These are phyloP conservation scores for Vitis riparia DNA, from an alignment of 164 flowering plant species.

Conservation along the genomic window DNA sequence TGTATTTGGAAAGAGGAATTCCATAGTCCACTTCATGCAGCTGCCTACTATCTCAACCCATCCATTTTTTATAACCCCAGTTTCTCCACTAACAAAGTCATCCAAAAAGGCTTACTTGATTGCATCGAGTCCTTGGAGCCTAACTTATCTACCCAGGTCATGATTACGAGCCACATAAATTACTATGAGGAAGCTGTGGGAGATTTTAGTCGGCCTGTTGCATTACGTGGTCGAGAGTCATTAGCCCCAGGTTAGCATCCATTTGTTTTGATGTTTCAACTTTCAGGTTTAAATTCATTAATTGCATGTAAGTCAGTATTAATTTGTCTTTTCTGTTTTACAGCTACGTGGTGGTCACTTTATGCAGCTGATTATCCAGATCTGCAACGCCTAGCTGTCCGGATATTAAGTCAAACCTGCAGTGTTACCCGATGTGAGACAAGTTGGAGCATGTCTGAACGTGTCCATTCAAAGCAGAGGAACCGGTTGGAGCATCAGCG, in stretches of 20 bases:
- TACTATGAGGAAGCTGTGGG: constrained; percentile 44
- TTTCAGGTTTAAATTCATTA: neutral
- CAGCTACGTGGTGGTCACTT: constrained; percentile 54
- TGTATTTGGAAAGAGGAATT: constrained; percentile 32
- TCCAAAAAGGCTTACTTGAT: constrained; percentile 46
- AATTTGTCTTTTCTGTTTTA: constrained; percentile 1
- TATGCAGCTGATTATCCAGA: constrained; percentile 41
- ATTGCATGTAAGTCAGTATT: neutral
- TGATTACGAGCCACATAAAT: constrained; percentile 32
- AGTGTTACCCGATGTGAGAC: constrained; percentile 17
- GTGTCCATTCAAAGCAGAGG: constrained; percentile 21
- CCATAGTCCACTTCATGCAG: constrained; percentile 48
- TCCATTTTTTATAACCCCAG: constrained; percentile 29
- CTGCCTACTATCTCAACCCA: constrained; percentile 48
- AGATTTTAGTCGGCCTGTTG: constrained; percentile 43
- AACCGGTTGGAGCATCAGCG: constrained; percentile 35
- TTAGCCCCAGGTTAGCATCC: constrained; percentile 36
- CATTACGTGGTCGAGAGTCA: constrained; percentile 37
- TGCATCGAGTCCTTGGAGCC: constrained; percentile 47
- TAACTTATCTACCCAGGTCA: constrained; percentile 32
- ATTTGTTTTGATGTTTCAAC: constrained; percentile 1
- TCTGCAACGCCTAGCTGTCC: constrained; percentile 37
- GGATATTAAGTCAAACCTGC: constrained; percentile 42
- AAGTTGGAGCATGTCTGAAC: constrained; percentile 29
- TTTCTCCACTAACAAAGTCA: constrained; percentile 26